Evolutionary conservation across 2,329 filamentous ascomycete genomes (phyloP), one percentile per base, ranked within the genome.

Genomic region (Leptographium lundbergii): DNA sequence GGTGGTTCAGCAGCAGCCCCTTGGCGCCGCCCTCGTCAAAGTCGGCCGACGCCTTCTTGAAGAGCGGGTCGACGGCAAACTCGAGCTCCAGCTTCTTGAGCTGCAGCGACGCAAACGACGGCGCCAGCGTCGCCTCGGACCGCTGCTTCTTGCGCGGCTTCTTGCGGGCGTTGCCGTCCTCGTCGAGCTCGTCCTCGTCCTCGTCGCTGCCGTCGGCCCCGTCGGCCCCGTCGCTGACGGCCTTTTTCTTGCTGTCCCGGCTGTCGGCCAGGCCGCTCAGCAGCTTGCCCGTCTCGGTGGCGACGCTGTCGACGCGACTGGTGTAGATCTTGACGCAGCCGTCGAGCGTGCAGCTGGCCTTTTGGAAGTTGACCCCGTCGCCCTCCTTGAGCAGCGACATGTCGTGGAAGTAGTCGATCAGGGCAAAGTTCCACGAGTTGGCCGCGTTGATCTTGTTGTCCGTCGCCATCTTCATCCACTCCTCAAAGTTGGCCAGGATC

Each of bases 381-480:
- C 94, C 94, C 69, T 99, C 94, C 70, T 95, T 95, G 54, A 99
- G 78, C 51, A 99, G 76, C 1, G 91, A 96, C 94, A 99, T 97
- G 69, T 99, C 94, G 72, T 99, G 92, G 68, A 99, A 99, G 74
- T 99, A 99, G 72, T 99, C 94, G 69, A 99, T 99, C 22, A 99
- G 81, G n/a, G 94, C 94, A 74, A 99, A 97, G 72, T 97, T 97
- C 94, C 94, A 99, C 34, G 91, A 96, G 72, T 99, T 99, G 61
- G 87, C 85, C 55, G 94, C 92, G 70, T 97, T 99, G 78, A 99
- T 99, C 74, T 94, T 94, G 75, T 99, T 99, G 76, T 99, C 94
- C 19, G 94, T 97, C 2, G 94, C 94, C 91, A 99, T 95, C 79
- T 97, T 99, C 91, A 99, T 97, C 94, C 92, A 97, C 71, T 99